These are phyloP conservation scores for Conidiobolus incongruus DNA, from an alignment of 371 early-diverging fungal genomes.

Conservation along the genomic window DNA sequence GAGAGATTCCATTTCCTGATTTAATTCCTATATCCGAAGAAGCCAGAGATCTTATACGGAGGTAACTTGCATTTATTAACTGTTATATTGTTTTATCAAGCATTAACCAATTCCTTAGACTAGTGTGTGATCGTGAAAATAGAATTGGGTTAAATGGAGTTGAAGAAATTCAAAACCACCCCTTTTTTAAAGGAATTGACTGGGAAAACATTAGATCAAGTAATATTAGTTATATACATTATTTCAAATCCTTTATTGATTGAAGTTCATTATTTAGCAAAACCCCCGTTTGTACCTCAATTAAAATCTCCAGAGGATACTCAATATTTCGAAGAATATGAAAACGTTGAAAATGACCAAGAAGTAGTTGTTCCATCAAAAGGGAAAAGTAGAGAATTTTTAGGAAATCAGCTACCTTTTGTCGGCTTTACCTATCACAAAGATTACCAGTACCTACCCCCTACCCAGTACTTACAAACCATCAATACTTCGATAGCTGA, in stretches of 20 bases:
- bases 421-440: slow-evolving; percentile 55
- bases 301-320: slow-evolving; percentile 1
- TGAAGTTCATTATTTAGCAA: too few species aligned
- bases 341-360: not conserved
- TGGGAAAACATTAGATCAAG: slow-evolving; percentile 33
- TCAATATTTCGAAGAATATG: slow-evolving; percentile 1
- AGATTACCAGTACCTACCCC: slow-evolving; percentile 1
- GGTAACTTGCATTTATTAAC: slow-evolving; percentile 14
- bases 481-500: too few species aligned
- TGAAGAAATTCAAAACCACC: slow-evolving; percentile 47
- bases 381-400: slow-evolving; percentile 18
- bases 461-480: not conserved
- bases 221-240: not conserved
- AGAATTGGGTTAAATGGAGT: slow-evolving; percentile 49
- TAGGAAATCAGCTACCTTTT: slow-evolving; percentile 55
- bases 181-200: slow-evolving; percentile 43
- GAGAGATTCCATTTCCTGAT: slow-evolving; percentile 31
- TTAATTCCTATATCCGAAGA: slow-evolving; percentile 33
- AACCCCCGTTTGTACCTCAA: slow-evolving; percentile 2
- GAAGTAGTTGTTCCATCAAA: not conserved
- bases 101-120: slow-evolving; percentile 12
- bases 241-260: too few species aligned
- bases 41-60: slow-evolving; percentile 55
- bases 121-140: slow-evolving; percentile 43
- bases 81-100: slow-evolving; percentile 1